Base-by-base conservation (phyloP, 2,329 filamentous ascomycete species). In the Leptodontidium sp. region DNA sequence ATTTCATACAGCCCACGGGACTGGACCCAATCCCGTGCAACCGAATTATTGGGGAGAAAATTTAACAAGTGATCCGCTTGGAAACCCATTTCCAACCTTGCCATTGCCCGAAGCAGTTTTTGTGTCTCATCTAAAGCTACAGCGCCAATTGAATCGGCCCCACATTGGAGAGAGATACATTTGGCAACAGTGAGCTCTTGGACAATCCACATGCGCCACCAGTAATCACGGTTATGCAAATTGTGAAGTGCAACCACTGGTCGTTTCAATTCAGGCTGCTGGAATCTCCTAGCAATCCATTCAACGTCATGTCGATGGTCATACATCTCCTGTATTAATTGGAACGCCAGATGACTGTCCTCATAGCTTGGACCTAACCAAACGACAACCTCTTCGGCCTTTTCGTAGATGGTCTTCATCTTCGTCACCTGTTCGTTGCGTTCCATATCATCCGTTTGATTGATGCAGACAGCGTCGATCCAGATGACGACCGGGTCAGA, bases 141-240 rank as follows among this genome's bases (percentile, higher is more conserved):
- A 12, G 43, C 58, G 8, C 3, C 8, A 5, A 61, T 26, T 26
- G 21, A 15, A 14, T 45, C 24, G 14, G 21, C 24, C 26, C 38
- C 58, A 43, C 58, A 61, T 4, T 17, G 45, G 21, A 66, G 26
- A 24, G 35, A 32, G 5, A 55, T 62, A 32, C 3, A 15, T 45
- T 29, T 50, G 6, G 65, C 65, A 17, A 47, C 49, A 4, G 58
- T 45, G 6, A 67, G 35, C 24, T 67, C 65, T 38, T 67, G 58
- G 9, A 67, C 49, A 21, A 67, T 57, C 65, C 65, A 67, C 47
- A 67, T 66, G 7, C 65, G 45, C 7, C 0, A 24, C 65, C 58
- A 63, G 38, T 62, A 63, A 4, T 45, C 32, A 4, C 58, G 5
- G 0, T 4, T 14, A 7, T 57, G 3, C 4, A 55, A 47, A 2